Evolutionary conservation across 2,329 filamentous ascomycete genomes (phyloP).

Genomic region (Talaromyces sp.): DNA sequence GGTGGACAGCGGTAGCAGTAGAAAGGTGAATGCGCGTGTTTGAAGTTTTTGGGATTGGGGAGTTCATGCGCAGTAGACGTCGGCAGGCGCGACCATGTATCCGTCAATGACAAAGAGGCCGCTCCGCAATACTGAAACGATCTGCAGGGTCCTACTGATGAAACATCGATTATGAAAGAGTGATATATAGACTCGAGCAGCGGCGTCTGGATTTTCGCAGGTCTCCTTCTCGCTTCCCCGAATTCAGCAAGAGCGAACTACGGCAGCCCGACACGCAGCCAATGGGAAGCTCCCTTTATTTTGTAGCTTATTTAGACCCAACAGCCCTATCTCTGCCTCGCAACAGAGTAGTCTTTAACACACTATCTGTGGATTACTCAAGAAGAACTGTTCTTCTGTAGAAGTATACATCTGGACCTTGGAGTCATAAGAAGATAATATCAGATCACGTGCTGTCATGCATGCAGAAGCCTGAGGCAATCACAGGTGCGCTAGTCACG

Average conservation of each 20-base stretch:
- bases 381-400: neutral
- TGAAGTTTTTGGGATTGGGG: constrained; percentile 12
- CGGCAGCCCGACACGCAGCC: constrained; percentile 8
- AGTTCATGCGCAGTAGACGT: neutral
- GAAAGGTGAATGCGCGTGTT: constrained; percentile 14
- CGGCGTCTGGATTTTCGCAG: neutral
- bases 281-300: constrained; percentile 8
- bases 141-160: neutral
- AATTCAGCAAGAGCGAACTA: constrained; percentile 5
- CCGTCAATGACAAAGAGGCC: neutral
- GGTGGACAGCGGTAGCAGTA: neutral
- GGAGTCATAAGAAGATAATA: neutral
- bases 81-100: constrained; percentile 6
- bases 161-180: neutral
- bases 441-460: neutral
- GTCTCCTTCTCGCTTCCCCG: neutral
- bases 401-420: neutral
- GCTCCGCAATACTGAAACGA: neutral
- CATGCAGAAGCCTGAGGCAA: neutral
- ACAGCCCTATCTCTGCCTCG: neutral
- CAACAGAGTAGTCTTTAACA: neutral
- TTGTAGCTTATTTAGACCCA: neutral
- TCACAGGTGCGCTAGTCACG: neutral
- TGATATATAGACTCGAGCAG: neutral
- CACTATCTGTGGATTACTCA: neutral